These are phyloP conservation scores for Rubus parviflorus DNA, from an alignment of 306 rosid genomes.

Conservation along the genomic window DNA sequence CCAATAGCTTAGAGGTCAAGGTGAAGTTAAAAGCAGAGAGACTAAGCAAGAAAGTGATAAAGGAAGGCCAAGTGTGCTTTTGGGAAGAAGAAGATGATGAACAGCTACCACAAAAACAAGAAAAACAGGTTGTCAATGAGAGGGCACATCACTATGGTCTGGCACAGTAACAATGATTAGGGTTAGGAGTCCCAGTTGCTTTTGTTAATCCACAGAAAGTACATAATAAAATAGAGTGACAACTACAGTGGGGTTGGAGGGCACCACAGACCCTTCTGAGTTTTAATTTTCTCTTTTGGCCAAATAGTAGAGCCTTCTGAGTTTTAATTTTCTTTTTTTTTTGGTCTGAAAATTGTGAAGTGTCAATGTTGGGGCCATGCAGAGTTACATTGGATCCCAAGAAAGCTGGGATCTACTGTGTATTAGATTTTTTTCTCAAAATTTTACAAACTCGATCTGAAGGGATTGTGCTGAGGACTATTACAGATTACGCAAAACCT, in stretches of 20 bases:
- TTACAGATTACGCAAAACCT: too few relatives aligned
- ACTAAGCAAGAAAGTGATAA: slow-evolving; percentile 15
- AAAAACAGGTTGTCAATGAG: slow-evolving; percentile 55
- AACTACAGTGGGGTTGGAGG: slow-evolving; percentile 37
- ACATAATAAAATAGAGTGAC: slow-evolving; percentile 18
- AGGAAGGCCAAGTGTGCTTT: slow-evolving; percentile 34
- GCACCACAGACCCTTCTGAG: slow-evolving; percentile 42
- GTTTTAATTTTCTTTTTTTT: slow-evolving; percentile 12
- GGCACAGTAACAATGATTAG: slow-evolving; percentile 59
- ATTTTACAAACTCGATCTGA: too few relatives aligned
- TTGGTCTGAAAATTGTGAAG: slow-evolving; percentile 32
- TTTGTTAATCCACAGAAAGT: slow-evolving; percentile 23
- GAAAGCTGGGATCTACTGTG: not conserved
- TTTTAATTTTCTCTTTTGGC: slow-evolving; percentile 13
- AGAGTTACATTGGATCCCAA: slow-evolving; percentile 14
- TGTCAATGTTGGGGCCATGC: slow-evolving; percentile 19
- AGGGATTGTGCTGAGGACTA: too few relatives aligned
- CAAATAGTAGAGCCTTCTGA: slow-evolving; percentile 27
- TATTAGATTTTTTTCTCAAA: not conserved
- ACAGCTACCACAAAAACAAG: slow-evolving; percentile 23
- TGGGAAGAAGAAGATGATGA: slow-evolving; percentile 23
- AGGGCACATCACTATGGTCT: slow-evolving; percentile 66
- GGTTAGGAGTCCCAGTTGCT: slow-evolving; percentile 33
- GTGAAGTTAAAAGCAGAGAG: slow-evolving; percentile 17
- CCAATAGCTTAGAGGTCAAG: slow-evolving; percentile 10